A percentile compares a stretch with the other conserved stretches of the same genome.
Evolutionary conservation across 371 early-diverging fungal genomes (phyloP).

Genomic region (Quaeritorhiza haematococci): DNA sequence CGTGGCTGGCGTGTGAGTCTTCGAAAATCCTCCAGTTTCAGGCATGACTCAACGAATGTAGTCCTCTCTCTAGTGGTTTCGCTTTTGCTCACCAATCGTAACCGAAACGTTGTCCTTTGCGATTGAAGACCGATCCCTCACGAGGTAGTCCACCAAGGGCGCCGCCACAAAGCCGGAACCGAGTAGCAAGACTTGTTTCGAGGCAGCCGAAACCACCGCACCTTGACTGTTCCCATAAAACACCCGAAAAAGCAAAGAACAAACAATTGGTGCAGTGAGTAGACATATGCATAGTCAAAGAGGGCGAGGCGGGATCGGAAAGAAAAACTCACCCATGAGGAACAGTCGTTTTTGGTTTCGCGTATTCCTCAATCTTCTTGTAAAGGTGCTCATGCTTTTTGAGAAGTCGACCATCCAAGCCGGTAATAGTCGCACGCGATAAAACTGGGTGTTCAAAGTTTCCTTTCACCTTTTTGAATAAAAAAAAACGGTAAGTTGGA

Average conservation of each 20-base stretch:
- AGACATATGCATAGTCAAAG: too few relatives aligned
- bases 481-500: too few relatives aligned
- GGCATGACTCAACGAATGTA: too few relatives aligned
- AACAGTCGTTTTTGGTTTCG: too few relatives aligned
- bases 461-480: constrained; percentile 45
- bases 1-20: too few relatives aligned
- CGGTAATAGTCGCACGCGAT: constrained; percentile 71
- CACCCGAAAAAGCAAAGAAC: neutral
- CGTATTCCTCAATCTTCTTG: constrained; percentile 26
- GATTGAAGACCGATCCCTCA: constrained; percentile 49
- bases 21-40: too few relatives aligned
- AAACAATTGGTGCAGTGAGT: too few relatives aligned
- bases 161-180: constrained; percentile 97
- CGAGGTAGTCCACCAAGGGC: constrained; percentile 90
- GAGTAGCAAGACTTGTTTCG: constrained; percentile 68
- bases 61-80: too few relatives aligned
- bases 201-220: too few relatives aligned
- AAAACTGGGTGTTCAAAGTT: constrained; percentile 67
- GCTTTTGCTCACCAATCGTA: constrained; percentile 72
- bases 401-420: constrained; percentile 58
- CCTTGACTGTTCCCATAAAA: neutral
- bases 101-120: constrained; percentile 65
- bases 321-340: too few relatives aligned
- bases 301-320: too few relatives aligned
- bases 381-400: constrained; percentile 48